Evolutionary conservation across 83 land plant genomes (phyloP).

Genomic region (Diphasiastrum complanatum): DNA sequence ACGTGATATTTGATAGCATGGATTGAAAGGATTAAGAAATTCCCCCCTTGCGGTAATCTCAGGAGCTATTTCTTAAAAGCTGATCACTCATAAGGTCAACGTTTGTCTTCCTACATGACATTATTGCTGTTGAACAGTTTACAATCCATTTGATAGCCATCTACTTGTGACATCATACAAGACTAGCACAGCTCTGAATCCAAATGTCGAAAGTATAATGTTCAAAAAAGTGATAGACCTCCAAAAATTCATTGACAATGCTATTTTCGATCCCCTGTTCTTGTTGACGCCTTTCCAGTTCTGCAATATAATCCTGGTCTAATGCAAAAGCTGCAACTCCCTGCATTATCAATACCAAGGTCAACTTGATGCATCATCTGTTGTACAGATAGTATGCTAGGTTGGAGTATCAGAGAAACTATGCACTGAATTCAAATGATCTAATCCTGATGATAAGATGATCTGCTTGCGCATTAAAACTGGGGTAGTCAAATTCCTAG

Average conservation of each 20-base stretch:
- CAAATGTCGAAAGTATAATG: background rate
- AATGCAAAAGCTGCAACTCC: constrained; percentile 86
- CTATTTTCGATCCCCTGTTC: too few relatives aligned
- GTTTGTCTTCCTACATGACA: background rate
- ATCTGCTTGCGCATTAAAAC: background rate
- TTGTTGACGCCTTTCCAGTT: constrained; percentile 48
- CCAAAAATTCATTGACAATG: constrained; percentile 79
- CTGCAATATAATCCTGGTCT: constrained; percentile 54
- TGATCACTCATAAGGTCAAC: too few relatives aligned
- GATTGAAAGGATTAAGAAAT: too few relatives aligned
- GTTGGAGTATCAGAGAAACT: background rate
- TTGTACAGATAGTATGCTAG: too few relatives aligned
- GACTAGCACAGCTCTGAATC: too few relatives aligned
- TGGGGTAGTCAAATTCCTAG: background rate
- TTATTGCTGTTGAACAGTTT: background rate
- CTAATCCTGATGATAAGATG: background rate
- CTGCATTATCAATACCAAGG: constrained; percentile 33
- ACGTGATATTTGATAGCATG: too few relatives aligned
- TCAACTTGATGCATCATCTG: too few relatives aligned
- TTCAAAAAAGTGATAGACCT: constrained; percentile 40
- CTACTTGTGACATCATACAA: too few relatives aligned
- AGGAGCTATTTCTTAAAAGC: too few relatives aligned
- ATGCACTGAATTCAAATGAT: background rate
- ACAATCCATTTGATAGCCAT: too few relatives aligned
- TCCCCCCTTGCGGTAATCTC: too few relatives aligned